Conservation (phyloP, 2,329 filamentous ascomycete genomes). For the Ophiostoma quercus region DNA sequence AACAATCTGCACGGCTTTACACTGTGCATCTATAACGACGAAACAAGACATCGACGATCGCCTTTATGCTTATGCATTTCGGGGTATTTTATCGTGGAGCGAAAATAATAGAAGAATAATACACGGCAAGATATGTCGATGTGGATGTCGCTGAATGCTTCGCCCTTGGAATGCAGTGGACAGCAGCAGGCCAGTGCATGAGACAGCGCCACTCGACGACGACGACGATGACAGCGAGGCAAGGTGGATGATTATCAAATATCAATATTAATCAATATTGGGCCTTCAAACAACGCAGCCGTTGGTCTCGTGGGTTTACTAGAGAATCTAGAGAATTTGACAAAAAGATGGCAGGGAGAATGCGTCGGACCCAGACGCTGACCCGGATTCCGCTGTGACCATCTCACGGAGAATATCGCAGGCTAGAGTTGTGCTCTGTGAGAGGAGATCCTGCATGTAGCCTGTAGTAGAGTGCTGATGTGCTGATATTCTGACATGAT, state of each 20-base stretch:
- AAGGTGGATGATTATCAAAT: background rate
- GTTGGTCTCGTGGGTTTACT: background rate
- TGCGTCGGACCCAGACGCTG: background rate
- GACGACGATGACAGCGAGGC: background rate
- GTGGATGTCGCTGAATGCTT: background rate
- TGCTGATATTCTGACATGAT: background rate
- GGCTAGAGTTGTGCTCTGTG: background rate
- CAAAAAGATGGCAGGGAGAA: background rate
- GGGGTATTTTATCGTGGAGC: background rate
- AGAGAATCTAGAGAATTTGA: too few species aligned
- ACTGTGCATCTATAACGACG: background rate
- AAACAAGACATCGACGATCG: conserved; percentile 1
- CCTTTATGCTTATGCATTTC: background rate
- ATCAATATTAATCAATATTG: background rate
- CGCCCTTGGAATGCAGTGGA: background rate
- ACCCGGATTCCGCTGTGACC: background rate
- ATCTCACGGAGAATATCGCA: background rate
- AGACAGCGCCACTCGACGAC: conserved; percentile 8
- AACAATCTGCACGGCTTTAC: background rate
- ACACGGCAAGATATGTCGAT: too few species aligned
- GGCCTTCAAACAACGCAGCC: background rate
- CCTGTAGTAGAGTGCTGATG: background rate
- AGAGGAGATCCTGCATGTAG: background rate
- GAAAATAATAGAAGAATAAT: background rate
- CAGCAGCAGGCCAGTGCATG: background rate